Conservation (phyloP, 805 yeast genomes). For the Kodamaea lidongshanica region DNA sequence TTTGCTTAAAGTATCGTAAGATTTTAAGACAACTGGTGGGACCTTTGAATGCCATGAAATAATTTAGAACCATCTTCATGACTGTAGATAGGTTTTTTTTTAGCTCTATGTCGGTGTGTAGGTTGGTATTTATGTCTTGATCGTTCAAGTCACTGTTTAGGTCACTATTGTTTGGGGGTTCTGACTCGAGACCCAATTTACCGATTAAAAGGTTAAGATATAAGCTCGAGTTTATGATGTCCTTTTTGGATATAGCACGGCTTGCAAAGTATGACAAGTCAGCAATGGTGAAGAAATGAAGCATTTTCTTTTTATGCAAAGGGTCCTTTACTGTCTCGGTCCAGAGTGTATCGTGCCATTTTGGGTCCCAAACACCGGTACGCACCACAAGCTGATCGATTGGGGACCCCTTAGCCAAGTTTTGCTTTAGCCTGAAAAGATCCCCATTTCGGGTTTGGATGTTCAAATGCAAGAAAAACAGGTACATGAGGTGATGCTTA, state of each 20-base stretch:
- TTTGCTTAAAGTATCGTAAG: slow-evolving; percentile 26
- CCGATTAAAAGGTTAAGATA: slow-evolving; percentile 31
- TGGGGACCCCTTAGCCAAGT: slow-evolving; percentile 23
- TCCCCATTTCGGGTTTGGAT: slow-evolving; percentile 20
- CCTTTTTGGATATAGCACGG: slow-evolving; percentile 18
- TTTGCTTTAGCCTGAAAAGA: slow-evolving; percentile 16
- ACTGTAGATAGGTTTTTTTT: slow-evolving; percentile 21
- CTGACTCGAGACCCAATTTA: slow-evolving; percentile 29
- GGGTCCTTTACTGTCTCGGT: slow-evolving; percentile 10
- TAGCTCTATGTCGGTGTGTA: slow-evolving; percentile 14
- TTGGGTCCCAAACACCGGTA: slow-evolving; percentile 31
- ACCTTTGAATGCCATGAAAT: slow-evolving; percentile 35
- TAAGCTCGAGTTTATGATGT: slow-evolving; percentile 28
- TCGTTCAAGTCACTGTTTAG: slow-evolving; percentile 2
- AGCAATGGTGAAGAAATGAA: slow-evolving; percentile 23
- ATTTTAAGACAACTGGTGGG: slow-evolving; percentile 27
- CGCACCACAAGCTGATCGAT: slow-evolving; percentile 28
- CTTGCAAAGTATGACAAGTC: slow-evolving; percentile 21
- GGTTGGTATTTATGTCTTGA: too few species aligned
- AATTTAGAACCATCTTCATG: slow-evolving; percentile 22
- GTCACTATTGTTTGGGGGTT: slow-evolving; percentile 12
- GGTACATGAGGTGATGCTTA: slow-evolving; percentile 20
- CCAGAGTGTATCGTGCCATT: slow-evolving; percentile 31
- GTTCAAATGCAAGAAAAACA: slow-evolving; percentile 27
- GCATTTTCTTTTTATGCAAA: slow-evolving; percentile 22